Percentiles rank a stretch among this genome's conserved stretches.
Evolutionary conservation across 441 rosid genomes (phyloP).

Genomic region (Syzygium syzygioides): DNA sequence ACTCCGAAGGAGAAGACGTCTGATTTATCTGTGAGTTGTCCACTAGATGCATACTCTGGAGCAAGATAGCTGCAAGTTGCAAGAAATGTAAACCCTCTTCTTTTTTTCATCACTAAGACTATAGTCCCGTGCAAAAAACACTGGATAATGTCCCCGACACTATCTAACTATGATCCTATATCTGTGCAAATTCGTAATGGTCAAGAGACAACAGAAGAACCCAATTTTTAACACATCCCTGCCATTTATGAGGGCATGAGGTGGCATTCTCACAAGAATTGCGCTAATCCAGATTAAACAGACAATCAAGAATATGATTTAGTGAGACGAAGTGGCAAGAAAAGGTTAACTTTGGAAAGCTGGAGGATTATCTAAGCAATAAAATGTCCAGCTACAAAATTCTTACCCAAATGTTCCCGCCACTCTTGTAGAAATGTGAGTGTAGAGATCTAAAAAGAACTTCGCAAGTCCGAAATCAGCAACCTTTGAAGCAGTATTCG

Average conservation of each 20-base stretch:
- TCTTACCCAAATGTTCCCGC: slow-evolving; percentile 17
- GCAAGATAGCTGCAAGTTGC: slow-evolving; percentile 14
- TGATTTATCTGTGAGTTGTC: slow-evolving; percentile 11
- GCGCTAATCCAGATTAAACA: not conserved
- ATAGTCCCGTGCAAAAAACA: not conserved
- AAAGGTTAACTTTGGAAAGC: not conserved
- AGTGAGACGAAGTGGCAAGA: not conserved
- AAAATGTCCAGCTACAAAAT: not conserved
- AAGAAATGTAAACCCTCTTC: not conserved
- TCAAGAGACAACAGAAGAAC: not conserved
- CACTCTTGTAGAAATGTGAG: slow-evolving; percentile 17
- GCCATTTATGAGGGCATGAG: not conserved
- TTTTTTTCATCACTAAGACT: not conserved
- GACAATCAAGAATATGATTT: not conserved
- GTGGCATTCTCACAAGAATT: not conserved
- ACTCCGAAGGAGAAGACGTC: slow-evolving; percentile 20
- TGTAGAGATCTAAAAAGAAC: slow-evolving; percentile 8
- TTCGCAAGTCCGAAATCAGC: slow-evolving; percentile 18
- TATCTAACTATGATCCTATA: not conserved
- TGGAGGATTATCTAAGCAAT: not conserved
- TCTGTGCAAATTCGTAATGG: not conserved
- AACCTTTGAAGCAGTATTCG: slow-evolving; percentile 1
- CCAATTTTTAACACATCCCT: not conserved
- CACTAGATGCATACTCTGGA: slow-evolving; percentile 17
- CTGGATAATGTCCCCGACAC: not conserved